phyloP scores from a whole-genome alignment of 2,329 filamentous ascomycete species.

The Monosporascus ibericus region DNA sequence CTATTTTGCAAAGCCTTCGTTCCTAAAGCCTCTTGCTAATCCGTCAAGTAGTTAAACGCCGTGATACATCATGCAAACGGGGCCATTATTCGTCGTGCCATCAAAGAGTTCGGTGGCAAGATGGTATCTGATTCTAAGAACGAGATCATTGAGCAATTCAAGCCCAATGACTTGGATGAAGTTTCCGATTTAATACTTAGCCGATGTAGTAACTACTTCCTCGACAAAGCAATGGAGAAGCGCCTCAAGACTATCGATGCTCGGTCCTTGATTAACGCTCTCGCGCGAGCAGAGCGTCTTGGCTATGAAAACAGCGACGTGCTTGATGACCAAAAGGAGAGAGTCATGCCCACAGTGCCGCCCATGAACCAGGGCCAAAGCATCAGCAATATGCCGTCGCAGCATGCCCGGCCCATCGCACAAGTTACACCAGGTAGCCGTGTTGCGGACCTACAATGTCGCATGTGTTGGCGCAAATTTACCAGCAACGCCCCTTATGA shows the following conservation, averaged over 20 bases:
- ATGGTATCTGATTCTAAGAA: constrained; percentile 34
- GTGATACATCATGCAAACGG: constrained; percentile 38
- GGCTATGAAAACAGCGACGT: constrained; percentile 49
- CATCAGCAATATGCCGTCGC: background rate
- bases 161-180: constrained; percentile 36
- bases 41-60: constrained; percentile 37
- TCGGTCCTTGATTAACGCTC: constrained; percentile 48
- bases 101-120: constrained; percentile 40
- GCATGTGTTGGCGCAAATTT: constrained; percentile 24
- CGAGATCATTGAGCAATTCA: constrained; percentile 37
- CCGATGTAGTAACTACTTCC: constrained; percentile 41
- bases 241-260: constrained; percentile 49
- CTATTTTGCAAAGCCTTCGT: background rate
- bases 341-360: constrained; percentile 26
- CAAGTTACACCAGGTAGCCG: background rate
- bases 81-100: constrained; percentile 29
- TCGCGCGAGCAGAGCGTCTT: constrained; percentile 50
- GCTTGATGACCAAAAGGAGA: constrained; percentile 36
- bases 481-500: constrained; percentile 17
- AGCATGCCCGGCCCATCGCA: background rate
- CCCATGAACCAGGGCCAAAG: background rate
- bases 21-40: constrained; percentile 1
- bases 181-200: constrained; percentile 36
- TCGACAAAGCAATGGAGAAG: constrained; percentile 46
- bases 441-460: constrained; percentile 17